Base-by-base conservation (phyloP, 495 filamentous ascomycete genomes). In the Neurospora sp. region DNA sequence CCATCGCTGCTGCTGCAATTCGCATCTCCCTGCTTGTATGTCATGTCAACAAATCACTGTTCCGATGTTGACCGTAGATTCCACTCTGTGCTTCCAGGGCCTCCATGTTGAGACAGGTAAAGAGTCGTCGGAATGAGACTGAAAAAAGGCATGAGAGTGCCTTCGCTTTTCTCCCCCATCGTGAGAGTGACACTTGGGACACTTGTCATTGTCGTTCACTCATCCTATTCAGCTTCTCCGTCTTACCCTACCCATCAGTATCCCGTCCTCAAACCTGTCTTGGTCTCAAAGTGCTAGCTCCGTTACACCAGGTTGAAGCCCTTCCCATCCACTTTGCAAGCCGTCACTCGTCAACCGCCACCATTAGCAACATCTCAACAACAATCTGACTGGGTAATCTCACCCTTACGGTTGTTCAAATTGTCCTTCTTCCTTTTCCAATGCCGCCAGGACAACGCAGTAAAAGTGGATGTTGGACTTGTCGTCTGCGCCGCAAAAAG, bases 401-500 rank as follows among this genome's bases (percentile, higher is more conserved):
- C 11, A 7, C 22, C 27, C 22, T 61, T 44, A 42, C 68, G 35
- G 12, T 61, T 61, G 27, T 11, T 27, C 27, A 61, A 18, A 61
- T 35, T 35, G 14, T 9, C 22, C 27, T 35, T 35, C 68, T 61
- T 12, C 18, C 11, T n/a, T 40, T 16, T 38, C 16, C 35, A 40
- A 69, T 69, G 68, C 68, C 68, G 37, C 16, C 71, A 12, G 53
- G 46, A 39, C 71, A 72, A 61, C 71, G 71, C 27, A 73, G 71
- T 70, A 76, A 69, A 20, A 70, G 61, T 20, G 81, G 82, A 22
- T 83, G 82, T 71, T 83, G 82, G 82, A 81, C 81, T 31, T 84
- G 82, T 69, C 82, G 82, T n/a, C 72, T 84, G 14, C 75, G 82
- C 22, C 78, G 81, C 70, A 83, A 83, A 73, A 84, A 83, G 72